These are phyloP conservation scores for Syncephalastrum racemosum DNA, from an alignment of 371 early-diverging fungal genomes.

Conservation along the genomic window DNA sequence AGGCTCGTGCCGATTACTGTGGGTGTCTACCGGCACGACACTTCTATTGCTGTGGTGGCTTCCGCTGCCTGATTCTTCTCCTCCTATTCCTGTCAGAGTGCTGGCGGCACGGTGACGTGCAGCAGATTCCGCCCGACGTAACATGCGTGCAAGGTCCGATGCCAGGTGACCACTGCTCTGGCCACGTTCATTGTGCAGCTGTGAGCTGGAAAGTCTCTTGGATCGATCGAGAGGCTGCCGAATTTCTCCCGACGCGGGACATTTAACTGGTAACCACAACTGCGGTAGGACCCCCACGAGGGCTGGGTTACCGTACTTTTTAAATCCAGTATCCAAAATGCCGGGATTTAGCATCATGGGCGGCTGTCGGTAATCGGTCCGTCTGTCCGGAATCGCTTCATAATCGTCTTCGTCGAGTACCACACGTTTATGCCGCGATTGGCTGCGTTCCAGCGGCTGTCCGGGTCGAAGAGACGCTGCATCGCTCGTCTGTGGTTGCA, in stretches of 20 bases:
- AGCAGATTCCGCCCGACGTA: conserved; percentile 24
- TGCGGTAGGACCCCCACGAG: conserved; percentile 69
- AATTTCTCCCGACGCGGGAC: conserved; percentile 16
- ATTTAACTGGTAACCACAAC: conserved; percentile 69
- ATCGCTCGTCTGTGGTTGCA: neutral
- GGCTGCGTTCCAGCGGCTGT: neutral
- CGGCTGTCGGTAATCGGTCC: conserved; percentile 67
- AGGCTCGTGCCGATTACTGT: too few relatives aligned
- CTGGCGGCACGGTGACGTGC: conserved; percentile 1
- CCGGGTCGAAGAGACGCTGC: too few relatives aligned
- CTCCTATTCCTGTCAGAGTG: neutral
- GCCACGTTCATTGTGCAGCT: neutral
- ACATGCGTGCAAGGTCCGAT: conserved; percentile 1
- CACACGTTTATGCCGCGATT: conserved; percentile 5
- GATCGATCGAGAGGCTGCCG: conserved; percentile 9
- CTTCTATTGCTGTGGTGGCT: too few relatives aligned
- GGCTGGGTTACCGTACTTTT: conserved; percentile 66
- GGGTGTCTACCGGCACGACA: too few relatives aligned
- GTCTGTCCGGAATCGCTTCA: conserved; percentile 52
- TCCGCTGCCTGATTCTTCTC: too few relatives aligned
- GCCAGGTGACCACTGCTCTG: conserved; percentile 18
- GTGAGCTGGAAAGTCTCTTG: conserved; percentile 8
- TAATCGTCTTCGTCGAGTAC: conserved; percentile 67
- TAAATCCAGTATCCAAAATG: conserved; percentile 69
- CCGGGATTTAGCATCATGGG: conserved; percentile 74